Evolutionary conservation across 2,329 filamentous ascomycete genomes (phyloP).

Genomic region (Juglanconis juglandina): DNA sequence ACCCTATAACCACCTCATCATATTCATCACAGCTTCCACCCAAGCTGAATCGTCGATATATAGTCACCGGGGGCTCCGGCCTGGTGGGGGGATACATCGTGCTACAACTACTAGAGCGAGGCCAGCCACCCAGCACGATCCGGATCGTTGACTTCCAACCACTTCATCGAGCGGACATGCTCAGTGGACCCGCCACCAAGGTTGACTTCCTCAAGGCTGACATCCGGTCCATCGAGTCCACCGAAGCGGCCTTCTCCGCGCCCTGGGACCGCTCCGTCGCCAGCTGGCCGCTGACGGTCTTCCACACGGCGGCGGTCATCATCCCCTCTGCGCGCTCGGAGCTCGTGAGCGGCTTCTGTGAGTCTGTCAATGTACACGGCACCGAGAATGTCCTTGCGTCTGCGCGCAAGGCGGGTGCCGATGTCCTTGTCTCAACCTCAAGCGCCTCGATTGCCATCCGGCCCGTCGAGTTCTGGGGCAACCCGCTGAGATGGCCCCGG

Average conservation of each 20-base stretch:
- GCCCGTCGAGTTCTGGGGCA: constrained; percentile 35
- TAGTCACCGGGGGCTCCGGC: constrained; percentile 42
- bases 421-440: constrained; percentile 44
- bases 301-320: constrained; percentile 51
- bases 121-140: constrained; percentile 47
- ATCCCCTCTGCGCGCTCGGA: constrained; percentile 39
- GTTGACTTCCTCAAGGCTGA: constrained; percentile 47
- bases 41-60: constrained; percentile 32
- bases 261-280: constrained; percentile 43
- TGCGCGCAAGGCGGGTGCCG: constrained; percentile 37
- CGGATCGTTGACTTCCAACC: constrained; percentile 50
- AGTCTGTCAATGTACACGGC: constrained; percentile 45
- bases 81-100: constrained; percentile 55
- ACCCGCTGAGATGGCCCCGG: constrained; percentile 39
- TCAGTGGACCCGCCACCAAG: constrained; percentile 28
- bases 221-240: constrained; percentile 43
- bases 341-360: constrained; percentile 35
- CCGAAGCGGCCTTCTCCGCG: constrained; percentile 42
- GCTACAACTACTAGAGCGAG: constrained; percentile 49
- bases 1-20: constrained; percentile 24
- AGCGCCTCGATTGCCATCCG: constrained; percentile 41
- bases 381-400: constrained; percentile 42
- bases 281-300: constrained; percentile 50
- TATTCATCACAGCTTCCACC: constrained; percentile 31
- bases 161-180: constrained; percentile 41